phyloP scores from a whole-genome alignment of 129 eudicot species.

The Ambrosia trifida region DNA sequence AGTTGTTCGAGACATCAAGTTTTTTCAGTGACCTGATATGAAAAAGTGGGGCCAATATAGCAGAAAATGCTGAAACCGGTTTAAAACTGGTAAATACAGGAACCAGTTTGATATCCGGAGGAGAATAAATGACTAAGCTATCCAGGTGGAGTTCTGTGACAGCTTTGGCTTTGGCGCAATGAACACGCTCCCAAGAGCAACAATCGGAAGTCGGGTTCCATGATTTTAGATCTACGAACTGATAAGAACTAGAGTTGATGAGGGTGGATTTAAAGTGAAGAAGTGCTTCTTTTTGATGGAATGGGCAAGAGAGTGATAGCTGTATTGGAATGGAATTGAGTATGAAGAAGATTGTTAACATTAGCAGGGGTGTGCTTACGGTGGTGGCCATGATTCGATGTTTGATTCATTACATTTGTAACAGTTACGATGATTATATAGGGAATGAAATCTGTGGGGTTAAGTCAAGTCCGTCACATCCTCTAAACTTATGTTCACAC shows the following conservation, averaged over 20 bases:
- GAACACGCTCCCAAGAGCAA: conserved; percentile 6
- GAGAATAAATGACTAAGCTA: conserved; percentile 16
- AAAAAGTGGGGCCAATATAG: conserved; percentile 45
- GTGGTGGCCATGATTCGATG: conserved; percentile 4
- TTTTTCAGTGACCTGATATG: conserved; percentile 28
- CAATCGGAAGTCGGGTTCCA: conserved; percentile 51
- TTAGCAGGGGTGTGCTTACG: background rate
- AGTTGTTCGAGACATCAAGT: conserved; percentile 46
- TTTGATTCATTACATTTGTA: too few relatives aligned
- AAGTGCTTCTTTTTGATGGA: conserved; percentile 31
- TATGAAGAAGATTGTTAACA: conserved; percentile 20
- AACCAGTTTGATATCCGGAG: background rate
- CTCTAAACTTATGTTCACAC: too few relatives aligned
- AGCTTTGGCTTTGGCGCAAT: conserved; percentile 19
- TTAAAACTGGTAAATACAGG: background rate
- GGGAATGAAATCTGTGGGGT: too few relatives aligned
- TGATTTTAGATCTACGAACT: conserved; percentile 24
- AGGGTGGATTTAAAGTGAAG: conserved; percentile 33
- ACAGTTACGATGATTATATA: too few relatives aligned
- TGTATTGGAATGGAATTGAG: conserved; percentile 13
- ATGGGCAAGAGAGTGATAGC: conserved; percentile 26
- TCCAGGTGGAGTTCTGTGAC: conserved; percentile 37
- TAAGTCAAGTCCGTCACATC: too few relatives aligned
- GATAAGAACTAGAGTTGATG: conserved; percentile 30
- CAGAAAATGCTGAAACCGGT: conserved; percentile 6